A percentile compares a stretch with the other conserved stretches of the same genome.
Conservation (phyloP, 352 stramenopile species). For the Phytophthora tentaculata region DNA sequence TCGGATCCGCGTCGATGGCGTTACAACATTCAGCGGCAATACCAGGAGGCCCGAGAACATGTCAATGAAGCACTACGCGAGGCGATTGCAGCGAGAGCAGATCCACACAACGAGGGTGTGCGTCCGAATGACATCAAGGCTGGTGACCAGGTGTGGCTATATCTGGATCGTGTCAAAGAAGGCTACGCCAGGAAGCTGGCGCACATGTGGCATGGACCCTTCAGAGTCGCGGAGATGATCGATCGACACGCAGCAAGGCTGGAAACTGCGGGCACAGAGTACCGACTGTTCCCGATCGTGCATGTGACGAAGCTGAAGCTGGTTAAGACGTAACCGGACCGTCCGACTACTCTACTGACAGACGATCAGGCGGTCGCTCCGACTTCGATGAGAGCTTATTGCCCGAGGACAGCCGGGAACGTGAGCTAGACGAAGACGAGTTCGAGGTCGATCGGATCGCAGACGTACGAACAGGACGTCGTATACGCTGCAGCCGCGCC, state of each 20-base stretch:
- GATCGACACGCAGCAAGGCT: constrained; percentile 15
- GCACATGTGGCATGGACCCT: constrained; percentile 37
- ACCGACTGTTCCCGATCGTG: constrained; percentile 26
- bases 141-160: constrained; percentile 2
- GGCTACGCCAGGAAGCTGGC: constrained; percentile 12
- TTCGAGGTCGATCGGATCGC: no score
- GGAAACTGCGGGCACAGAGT: background rate
- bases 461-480: no score
- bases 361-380: constrained; percentile 22
- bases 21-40: constrained; percentile 13
- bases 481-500: no score
- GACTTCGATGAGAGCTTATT: no score
- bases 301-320: constrained; percentile 38
- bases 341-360: background rate
- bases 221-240: constrained; percentile 22
- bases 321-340: background rate
- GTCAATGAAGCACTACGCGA: background rate
- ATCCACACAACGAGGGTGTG: background rate
- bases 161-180: constrained; percentile 10
- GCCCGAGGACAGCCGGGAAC: background rate
- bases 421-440: no score
- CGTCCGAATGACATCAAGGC: constrained; percentile 1
- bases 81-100: background rate
- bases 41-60: background rate
- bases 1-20: background rate